Base-by-base conservation (phyloP, 2,329 filamentous ascomycete species). In the Monosporascus sp. region DNA sequence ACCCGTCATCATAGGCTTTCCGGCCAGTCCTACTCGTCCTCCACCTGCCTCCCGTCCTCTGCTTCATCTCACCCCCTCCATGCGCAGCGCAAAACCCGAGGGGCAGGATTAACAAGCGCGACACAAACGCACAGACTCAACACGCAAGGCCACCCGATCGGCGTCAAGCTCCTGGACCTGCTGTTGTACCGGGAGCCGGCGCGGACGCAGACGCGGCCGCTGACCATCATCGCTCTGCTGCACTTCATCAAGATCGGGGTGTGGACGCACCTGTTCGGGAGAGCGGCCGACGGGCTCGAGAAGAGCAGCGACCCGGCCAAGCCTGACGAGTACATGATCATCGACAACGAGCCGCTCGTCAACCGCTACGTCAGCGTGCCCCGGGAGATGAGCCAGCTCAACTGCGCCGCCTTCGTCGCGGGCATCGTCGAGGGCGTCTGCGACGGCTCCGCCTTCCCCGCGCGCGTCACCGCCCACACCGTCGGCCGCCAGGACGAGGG, bases 271-370 rank as follows among this genome's bases (percentile, higher is more conserved):
- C 87, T 99, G 48, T 99, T 99, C 72, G 86, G 84, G 38, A 88
- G 93, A 1, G 87, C 92, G 52, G 94, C 94, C 27, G 93, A 97
- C 74, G 88, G 90, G 18, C 85, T 99, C 54, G 94, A 99, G 75
- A 92, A 94, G 74, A 90, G 86, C 54, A 85, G 85, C 51, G 87
- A 89, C 65, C 86, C 89, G 8, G 83, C 86, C 50, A 93, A 91
- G 50, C 87, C 90, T 8, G 90, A 94, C 63, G 93, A 97, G 76
- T 99, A 97, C 78, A 97, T 99, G 93, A 94, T 99, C 64, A 90
- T 92, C 64, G 94, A 99, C 74, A 97, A 99, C 73, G 94, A 97
- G 70, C 94, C 94, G 22, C 79, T 97, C 49, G 93, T 97, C 39
- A 97, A 97, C 72, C 87, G 88, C 57, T 97, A 94, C 74, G 88